Percentiles rank a stretch among this genome's conserved stretches.
Conservation (phyloP, 2,329 filamentous ascomycete species). For the Fusarium mangiferae region DNA sequence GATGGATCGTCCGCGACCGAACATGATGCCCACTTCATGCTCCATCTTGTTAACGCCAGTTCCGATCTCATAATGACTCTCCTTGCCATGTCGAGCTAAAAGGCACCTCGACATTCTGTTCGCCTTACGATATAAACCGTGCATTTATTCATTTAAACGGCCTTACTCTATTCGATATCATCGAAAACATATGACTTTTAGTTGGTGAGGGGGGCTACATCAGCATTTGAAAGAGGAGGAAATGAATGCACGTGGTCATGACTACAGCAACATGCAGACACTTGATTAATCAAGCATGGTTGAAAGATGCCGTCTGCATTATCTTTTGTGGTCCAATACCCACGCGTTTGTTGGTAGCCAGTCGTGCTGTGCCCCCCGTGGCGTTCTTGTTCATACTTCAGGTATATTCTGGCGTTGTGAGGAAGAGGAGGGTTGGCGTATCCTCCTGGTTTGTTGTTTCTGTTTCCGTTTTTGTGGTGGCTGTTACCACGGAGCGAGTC, state of each 20-base stretch:
- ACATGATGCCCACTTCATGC: conserved; percentile 47
- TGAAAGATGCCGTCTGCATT: neutral
- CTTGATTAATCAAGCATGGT: neutral
- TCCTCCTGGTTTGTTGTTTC: conserved; percentile 13
- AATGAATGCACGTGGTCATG: neutral
- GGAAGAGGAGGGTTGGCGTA: conserved; percentile 16
- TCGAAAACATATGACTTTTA: conserved; percentile 19
- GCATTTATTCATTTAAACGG: conserved; percentile 35
- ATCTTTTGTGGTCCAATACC: neutral
- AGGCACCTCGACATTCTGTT: conserved; percentile 10
- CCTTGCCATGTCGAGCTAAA: conserved; percentile 20
- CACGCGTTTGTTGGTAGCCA: neutral
- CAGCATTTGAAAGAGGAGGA: neutral
- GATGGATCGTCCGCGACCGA: conserved; percentile 57
- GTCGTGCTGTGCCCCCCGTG: conserved; percentile 12
- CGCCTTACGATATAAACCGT: conserved; percentile 35
- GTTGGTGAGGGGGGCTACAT: neutral
- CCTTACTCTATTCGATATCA: conserved; percentile 30
- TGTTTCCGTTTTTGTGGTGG: conserved; percentile 12
- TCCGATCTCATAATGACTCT: conserved; percentile 21
- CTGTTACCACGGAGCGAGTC: neutral
- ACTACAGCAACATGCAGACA: neutral
- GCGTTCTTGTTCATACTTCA: conserved; percentile 35
- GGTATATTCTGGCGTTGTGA: conserved; percentile 38
- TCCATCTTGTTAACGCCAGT: neutral